Percentiles rank a stretch among this genome's conserved stretches.
phyloP scores from a whole-genome alignment of 176 grass and related monocot species.

The Oryza longistaminata region DNA sequence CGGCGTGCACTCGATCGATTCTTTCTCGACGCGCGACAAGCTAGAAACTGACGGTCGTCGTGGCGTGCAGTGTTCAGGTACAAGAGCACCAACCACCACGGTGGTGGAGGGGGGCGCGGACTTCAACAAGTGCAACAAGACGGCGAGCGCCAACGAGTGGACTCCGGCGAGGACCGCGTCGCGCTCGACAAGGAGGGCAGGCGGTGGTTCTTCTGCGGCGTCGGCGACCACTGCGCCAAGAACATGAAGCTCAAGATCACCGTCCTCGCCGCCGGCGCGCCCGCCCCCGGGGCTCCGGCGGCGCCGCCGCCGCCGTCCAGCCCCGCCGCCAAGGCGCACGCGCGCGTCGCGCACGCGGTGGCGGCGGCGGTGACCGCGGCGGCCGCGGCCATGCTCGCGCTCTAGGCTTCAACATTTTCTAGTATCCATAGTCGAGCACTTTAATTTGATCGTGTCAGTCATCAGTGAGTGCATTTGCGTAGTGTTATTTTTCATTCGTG shows the following conservation, averaged over 20 bases:
- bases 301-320: neutral
- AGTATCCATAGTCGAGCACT: too few species aligned
- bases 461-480: neutral
- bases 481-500: neutral
- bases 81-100: slow-evolving; percentile 15
- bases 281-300: neutral
- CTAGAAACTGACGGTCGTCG: too few species aligned
- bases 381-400: slow-evolving; percentile 18
- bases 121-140: slow-evolving; percentile 26
- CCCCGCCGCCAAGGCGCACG: slow-evolving; percentile 7
- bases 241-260: slow-evolving; percentile 50
- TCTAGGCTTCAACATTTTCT: slow-evolving; percentile 17
- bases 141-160: neutral
- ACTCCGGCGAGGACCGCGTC: slow-evolving; percentile 33
- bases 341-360: neutral
- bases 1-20: too few species aligned
- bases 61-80: slow-evolving; percentile 55
- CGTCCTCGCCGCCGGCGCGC: neutral
- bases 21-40: too few species aligned
- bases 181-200: slow-evolving; percentile 23
- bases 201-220: slow-evolving; percentile 52
- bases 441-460: neutral
- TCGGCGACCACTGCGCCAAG: slow-evolving; percentile 31
- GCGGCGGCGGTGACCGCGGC: neutral
- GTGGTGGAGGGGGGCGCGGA: slow-evolving; percentile 31